These are phyloP conservation scores for Mycena filopes DNA, from an alignment of 768 basidiomycete genomes.

Conservation along the genomic window DNA sequence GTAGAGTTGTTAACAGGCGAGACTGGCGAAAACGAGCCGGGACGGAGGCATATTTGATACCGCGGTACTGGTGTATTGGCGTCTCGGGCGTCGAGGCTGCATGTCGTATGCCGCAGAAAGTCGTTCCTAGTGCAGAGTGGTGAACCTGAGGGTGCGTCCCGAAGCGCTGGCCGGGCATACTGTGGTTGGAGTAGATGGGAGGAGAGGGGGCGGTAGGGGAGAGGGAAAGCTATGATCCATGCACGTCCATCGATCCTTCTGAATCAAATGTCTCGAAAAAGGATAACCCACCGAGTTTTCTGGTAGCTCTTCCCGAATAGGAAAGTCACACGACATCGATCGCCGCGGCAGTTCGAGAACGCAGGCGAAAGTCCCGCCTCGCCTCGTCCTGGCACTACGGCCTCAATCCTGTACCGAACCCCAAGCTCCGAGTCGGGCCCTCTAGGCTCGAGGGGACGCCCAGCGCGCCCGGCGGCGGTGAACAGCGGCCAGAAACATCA, in stretches of 20 bases:
- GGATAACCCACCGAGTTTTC: background rate
- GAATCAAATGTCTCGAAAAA: conserved; percentile 16
- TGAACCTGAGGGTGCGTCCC: conserved; percentile 35
- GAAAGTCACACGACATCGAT: background rate
- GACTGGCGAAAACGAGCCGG: conserved; percentile 84
- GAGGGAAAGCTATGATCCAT: background rate
- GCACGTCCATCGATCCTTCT: conserved; percentile 18
- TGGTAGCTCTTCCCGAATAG: background rate
- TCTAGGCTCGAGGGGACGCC: too few relatives aligned
- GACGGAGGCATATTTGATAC: conserved; percentile 81
- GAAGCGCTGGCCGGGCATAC: conserved; percentile 10
- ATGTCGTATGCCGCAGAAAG: conserved; percentile 75
- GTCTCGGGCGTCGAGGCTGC: conserved; percentile 63
- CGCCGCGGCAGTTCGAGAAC: background rate
- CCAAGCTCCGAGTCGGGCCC: too few relatives aligned
- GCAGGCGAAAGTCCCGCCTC: background rate
- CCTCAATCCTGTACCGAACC: too few relatives aligned
- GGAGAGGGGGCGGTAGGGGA: background rate
- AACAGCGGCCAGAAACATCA: background rate
- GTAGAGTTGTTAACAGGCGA: conserved; percentile 66
- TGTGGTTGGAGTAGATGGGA: background rate
- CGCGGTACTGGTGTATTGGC: conserved; percentile 76
- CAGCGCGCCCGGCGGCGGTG: too few relatives aligned
- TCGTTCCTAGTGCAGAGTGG: conserved; percentile 67
- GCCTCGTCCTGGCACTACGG: too few relatives aligned